A percentile compares a stretch with the other conserved stretches of the same genome.
These are phyloP conservation scores for Cladophialophora chaetospira DNA, from an alignment of 2,329 filamentous ascomycete genomes.

Conservation along the genomic window DNA sequence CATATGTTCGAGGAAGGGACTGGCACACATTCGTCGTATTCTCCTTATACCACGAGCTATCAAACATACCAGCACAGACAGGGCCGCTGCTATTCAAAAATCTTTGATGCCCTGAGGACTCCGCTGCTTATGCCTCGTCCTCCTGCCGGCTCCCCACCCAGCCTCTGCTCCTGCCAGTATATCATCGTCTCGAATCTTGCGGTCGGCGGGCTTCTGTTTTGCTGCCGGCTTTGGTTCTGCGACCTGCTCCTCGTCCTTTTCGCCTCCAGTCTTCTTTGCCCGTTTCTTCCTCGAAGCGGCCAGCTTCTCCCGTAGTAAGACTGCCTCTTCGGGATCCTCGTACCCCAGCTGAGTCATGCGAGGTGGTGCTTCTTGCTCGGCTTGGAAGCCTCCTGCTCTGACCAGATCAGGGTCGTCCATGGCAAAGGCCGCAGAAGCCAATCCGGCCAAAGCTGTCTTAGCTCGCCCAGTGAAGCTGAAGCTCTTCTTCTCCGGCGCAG, in stretches of 20 bases:
- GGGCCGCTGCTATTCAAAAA: slow-evolving; percentile 13
- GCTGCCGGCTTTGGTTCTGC: slow-evolving; percentile 34
- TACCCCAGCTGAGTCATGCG: slow-evolving; percentile 52
- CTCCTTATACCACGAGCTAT: not conserved
- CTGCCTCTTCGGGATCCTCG: slow-evolving; percentile 52
- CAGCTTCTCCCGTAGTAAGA: slow-evolving; percentile 58
- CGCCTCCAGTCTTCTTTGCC: slow-evolving; percentile 34
- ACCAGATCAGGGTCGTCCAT: slow-evolving; percentile 35
- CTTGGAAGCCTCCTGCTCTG: slow-evolving; percentile 30
- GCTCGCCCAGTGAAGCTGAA: slow-evolving; percentile 27
- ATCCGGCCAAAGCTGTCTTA: slow-evolving; percentile 31
- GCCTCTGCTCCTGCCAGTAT: slow-evolving; percentile 16
- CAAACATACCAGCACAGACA: not conserved
- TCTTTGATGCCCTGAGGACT: slow-evolving; percentile 18
- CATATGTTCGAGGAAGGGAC: too few relatives aligned
- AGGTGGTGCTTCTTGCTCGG: slow-evolving; percentile 41
- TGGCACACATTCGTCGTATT: not conserved
- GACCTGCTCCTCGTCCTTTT: slow-evolving; percentile 38
- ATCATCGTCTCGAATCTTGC: slow-evolving; percentile 31
- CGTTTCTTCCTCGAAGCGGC: slow-evolving; percentile 45
- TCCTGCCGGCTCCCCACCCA: slow-evolving; percentile 27
- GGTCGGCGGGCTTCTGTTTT: slow-evolving; percentile 6
- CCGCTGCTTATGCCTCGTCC: slow-evolving; percentile 45
- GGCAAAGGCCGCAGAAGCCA: slow-evolving; percentile 40
- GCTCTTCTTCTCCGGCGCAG: slow-evolving; percentile 10